A percentile compares a stretch with the other conserved stretches of the same genome.
Conservation (phyloP, 768 basidiomycete genomes). For the Termitomyces sp. region DNA sequence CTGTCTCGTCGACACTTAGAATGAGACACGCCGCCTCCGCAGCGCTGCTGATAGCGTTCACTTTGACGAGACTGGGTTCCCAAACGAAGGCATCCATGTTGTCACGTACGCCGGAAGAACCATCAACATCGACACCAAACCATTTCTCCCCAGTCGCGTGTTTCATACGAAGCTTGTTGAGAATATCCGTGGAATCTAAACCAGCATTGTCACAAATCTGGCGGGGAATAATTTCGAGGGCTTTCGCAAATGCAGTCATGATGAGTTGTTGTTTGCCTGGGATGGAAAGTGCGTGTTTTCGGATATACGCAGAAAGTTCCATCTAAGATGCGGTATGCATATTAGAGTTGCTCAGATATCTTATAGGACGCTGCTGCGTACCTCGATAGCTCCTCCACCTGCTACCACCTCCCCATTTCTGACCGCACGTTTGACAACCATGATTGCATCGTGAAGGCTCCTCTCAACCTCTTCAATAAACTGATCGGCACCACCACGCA, state of each 20-base stretch:
- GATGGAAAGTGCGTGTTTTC: constrained; percentile 86
- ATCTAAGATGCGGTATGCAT: constrained; percentile 50
- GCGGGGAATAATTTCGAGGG: constrained; percentile 94
- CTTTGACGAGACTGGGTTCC: constrained; percentile 95
- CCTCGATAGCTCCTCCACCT: constrained; percentile 96
- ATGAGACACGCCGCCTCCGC: constrained; percentile 95
- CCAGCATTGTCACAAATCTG: constrained; percentile 99
- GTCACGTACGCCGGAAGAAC: constrained; percentile 80
- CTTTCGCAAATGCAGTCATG: constrained; percentile 93
- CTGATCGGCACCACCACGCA: constrained; percentile 96
- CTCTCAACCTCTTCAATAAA: constrained; percentile 98
- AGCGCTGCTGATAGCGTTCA: constrained; percentile 93
- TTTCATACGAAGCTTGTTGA: constrained; percentile 96
- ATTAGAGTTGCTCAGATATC: neutral
- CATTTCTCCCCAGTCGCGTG: constrained; percentile 86
- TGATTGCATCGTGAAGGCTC: constrained; percentile 96
- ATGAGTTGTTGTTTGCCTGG: constrained; percentile 95
- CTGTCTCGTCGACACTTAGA: constrained; percentile 95
- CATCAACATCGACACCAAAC: constrained; percentile 95
- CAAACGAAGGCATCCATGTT: constrained; percentile 99
- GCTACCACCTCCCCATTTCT: constrained; percentile 95
- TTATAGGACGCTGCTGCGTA: constrained; percentile 23
- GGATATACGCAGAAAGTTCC: constrained; percentile 93
- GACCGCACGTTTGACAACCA: constrained; percentile 99
- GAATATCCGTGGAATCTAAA: constrained; percentile 91